Evolutionary conservation across 768 basidiomycete species (phyloP).

Genomic region (Rhodotorula babjevae): DNA sequence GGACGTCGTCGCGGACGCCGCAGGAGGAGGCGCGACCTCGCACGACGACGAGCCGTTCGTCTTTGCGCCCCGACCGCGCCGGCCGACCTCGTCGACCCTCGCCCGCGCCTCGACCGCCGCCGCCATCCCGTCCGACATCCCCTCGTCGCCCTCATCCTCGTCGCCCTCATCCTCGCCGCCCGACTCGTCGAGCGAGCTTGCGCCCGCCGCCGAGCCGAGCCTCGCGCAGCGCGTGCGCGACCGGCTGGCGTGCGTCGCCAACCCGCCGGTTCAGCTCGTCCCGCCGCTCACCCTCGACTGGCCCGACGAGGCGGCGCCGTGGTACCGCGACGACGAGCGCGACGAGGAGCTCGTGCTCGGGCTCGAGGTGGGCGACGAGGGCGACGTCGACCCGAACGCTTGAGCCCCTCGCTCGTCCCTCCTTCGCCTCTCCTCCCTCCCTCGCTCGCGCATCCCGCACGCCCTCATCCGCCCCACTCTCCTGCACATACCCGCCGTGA

Average conservation of each 20-base stretch:
- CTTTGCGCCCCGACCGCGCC: neutral
- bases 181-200: neutral
- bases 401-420: too few species aligned
- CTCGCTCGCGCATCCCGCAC: too few species aligned
- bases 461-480: too few species aligned
- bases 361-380: too few species aligned
- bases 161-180: neutral
- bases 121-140: neutral
- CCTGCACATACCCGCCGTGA: too few species aligned
- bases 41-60: neutral
- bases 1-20: neutral
- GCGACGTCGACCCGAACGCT: too few species aligned
- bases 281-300: neutral
- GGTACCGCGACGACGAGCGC: too few species aligned
- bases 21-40: neutral
- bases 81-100: neutral
- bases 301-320: neutral
- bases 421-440: too few species aligned
- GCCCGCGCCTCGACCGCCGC: neutral
- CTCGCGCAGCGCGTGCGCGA: slow-evolving; percentile 1
- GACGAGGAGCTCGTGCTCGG: too few species aligned
- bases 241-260: neutral
- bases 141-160: neutral
- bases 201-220: neutral
- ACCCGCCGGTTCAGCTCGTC: neutral